Evolutionary conservation across 2,329 filamentous ascomycete species (phyloP).

Genomic region (Ciborinia camelliae): DNA sequence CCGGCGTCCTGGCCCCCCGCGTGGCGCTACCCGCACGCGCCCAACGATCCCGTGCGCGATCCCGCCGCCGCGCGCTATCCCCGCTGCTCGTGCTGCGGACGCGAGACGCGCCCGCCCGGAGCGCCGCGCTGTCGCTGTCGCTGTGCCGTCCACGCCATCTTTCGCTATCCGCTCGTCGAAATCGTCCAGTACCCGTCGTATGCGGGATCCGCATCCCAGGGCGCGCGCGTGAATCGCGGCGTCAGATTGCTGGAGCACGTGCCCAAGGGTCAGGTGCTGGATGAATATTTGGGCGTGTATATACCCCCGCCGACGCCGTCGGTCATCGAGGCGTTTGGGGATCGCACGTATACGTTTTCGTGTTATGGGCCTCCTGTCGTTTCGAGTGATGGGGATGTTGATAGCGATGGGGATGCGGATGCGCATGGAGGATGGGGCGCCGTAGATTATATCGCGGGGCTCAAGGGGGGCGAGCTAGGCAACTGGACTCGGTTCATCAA

Average conservation of each 20-base stretch:
- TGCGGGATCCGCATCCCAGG: fast-evolving
- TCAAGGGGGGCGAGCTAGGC: not conserved
- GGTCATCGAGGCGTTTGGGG: not conserved
- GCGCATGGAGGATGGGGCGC: too few species aligned
- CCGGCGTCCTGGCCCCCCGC: not conserved
- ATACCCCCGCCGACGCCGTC: not conserved
- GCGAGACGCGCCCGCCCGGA: not conserved
- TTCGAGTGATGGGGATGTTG: not conserved
- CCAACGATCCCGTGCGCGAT: not conserved
- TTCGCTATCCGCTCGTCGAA: not conserved
- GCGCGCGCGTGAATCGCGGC: not conserved
- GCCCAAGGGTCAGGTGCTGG: not conserved
- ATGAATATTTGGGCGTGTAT: not conserved
- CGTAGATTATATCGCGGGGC: not conserved
- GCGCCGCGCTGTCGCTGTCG: not conserved
- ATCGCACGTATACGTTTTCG: not conserved
- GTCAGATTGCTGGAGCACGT: not conserved
- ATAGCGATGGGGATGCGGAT: not conserved
- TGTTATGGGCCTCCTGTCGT: not conserved
- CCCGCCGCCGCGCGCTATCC: not conserved
- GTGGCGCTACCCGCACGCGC: not conserved
- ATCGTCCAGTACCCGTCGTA: not conserved
- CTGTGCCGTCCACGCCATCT: not conserved
- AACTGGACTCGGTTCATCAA: not conserved
- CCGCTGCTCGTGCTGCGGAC: too few species aligned